A percentile compares a stretch with the other conserved stretches of the same genome.
Conservation (phyloP, 768 basidiomycete species). For the Terana coerulea region DNA sequence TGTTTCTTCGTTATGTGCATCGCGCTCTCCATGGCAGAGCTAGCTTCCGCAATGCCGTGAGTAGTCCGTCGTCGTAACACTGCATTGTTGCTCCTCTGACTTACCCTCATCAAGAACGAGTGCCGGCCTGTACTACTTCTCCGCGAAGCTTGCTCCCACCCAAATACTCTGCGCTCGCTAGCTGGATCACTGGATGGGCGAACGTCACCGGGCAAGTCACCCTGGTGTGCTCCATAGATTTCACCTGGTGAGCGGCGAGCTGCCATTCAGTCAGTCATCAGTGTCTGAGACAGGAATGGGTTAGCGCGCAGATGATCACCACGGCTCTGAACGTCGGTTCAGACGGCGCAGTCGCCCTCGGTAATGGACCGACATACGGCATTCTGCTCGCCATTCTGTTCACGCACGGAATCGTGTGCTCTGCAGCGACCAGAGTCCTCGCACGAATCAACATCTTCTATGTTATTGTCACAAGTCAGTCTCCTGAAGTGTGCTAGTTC, state of each 20-base stretch:
- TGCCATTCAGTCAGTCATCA: neutral
- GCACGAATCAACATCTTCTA: conserved; percentile 71
- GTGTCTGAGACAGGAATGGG: neutral
- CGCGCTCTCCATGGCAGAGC: conserved; percentile 69
- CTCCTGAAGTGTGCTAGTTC: neutral
- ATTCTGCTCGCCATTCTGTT: conserved; percentile 63
- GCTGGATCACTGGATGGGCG: conserved; percentile 71
- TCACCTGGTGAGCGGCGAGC: conserved; percentile 45
- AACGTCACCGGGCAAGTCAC: conserved; percentile 70
- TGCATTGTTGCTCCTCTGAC: neutral
- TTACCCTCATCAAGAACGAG: conserved; percentile 50
- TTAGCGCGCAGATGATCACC: conserved; percentile 72
- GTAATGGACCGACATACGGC: conserved; percentile 60
- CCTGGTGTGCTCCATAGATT: conserved; percentile 73
- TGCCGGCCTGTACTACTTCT: conserved; percentile 77
- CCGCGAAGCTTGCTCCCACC: conserved; percentile 68
- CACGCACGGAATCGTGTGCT: conserved; percentile 68
- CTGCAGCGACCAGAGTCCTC: conserved; percentile 59
- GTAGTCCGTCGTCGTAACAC: conserved; percentile 21
- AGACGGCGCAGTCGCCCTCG: conserved; percentile 47
- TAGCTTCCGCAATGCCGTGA: conserved; percentile 75
- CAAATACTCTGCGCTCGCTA: conserved; percentile 56
- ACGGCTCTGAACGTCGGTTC: conserved; percentile 63
- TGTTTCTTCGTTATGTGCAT: conserved; percentile 63
- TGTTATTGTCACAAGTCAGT: conserved; percentile 58